Evolutionary conservation across 1,284 basidiomycete species (phyloP), one percentile per base, ranked within the genome.

Genomic region (Trichosporon sp.): DNA sequence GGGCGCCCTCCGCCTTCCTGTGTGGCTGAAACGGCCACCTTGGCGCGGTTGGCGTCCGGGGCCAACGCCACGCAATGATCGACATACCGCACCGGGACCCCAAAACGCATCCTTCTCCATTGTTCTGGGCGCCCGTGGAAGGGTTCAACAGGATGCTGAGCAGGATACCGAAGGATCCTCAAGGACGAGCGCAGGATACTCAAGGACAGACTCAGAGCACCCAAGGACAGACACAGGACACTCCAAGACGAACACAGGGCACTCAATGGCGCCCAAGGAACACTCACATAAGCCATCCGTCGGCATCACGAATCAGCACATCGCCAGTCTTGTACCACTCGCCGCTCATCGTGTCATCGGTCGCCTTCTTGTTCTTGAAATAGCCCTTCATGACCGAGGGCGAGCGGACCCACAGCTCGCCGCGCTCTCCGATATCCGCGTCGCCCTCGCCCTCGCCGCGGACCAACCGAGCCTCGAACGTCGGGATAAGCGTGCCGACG

Each of bases 281-380:
- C 13, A 37, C 90, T 74, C 69, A 86, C 86, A 60, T 49, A 29
- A 49, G 81, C 66, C 77, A 81, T 7, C 89, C 90, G 1, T 90
- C 85, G 3, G 78, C 70, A 67, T 90, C 88, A 6, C 84, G 76
- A 13, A 84, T 78, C 0, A 84, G 87, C 52, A 92, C 84, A 75
- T 93, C 91, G 0, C 91, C 91, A 0, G 90, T 93, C 82, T 89
- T 90, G 82, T 90, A 88, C 89, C 89, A 94, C 4, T 86, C 85
- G 4, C 74, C 77, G 0, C 88, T 91, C 70, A 93, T 89, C 1
- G 86, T 79, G 8, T 85, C 82, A n/a, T 78, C 76, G 0, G 90
- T 92, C 11, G 90, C 89, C 19, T 79, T 77, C 0, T 82, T 79
- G 66, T 92, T 90, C 72, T 87, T 87, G 70, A 82, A 78, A 70